Percentiles rank a stretch among this genome's conserved stretches.
Evolutionary conservation across 306 rosid genomes (phyloP).

Genomic region (Fragaria vesca): DNA sequence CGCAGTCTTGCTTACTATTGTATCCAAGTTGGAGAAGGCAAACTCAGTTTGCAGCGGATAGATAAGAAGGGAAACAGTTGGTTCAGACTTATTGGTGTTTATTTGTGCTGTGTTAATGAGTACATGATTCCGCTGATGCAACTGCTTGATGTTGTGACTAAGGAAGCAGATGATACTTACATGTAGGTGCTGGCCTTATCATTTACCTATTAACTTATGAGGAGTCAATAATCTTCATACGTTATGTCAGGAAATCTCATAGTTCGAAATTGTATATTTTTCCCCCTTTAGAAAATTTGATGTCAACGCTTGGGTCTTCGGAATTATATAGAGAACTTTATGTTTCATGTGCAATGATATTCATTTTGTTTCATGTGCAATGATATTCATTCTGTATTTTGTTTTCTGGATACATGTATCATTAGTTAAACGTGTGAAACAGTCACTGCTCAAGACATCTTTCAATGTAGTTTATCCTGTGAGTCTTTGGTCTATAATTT

Average conservation of each 20-base stretch:
- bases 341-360: background rate
- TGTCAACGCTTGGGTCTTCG: background rate
- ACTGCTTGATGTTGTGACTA: constrained; percentile 1
- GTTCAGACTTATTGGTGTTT: background rate
- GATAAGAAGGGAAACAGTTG: background rate
- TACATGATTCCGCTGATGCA: background rate
- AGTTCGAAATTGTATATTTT: background rate
- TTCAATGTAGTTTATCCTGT: background rate
- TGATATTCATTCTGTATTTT: background rate
- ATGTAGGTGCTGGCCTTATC: background rate
- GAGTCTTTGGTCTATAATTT: background rate
- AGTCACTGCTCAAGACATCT: background rate
- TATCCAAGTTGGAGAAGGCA: background rate
- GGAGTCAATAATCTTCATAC: background rate
- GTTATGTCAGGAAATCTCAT: background rate
- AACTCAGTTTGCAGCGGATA: background rate
- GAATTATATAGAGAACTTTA: background rate
- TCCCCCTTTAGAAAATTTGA: background rate
- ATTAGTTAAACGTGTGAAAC: background rate
- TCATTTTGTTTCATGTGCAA: background rate
- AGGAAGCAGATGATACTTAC: constrained; percentile 7
- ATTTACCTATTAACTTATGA: background rate
- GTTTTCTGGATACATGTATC: background rate
- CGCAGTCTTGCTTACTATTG: background rate
- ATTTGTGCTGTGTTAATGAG: background rate